A percentile compares a stretch with the other conserved stretches of the same genome.
phyloP scores from a whole-genome alignment of 2,329 filamentous ascomycete genomes.

The Fusarium goolgardi region DNA sequence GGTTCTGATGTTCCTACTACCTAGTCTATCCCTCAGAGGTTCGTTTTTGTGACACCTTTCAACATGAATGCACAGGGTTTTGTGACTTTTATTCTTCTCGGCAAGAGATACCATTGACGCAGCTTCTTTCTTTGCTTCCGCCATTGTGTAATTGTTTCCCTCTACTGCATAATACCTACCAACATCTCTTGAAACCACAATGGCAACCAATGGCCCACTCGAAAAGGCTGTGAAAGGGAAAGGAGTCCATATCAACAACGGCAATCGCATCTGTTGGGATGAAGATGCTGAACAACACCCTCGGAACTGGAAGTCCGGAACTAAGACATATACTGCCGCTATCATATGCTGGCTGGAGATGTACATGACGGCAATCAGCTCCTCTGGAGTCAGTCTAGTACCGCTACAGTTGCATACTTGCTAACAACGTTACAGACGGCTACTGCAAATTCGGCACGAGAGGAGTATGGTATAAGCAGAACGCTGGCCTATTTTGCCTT shows the following conservation, averaged over 20 bases:
- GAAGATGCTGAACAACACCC: slow-evolving; percentile 4
- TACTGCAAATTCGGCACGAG: slow-evolving; percentile 1
- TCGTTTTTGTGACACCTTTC: not conserved
- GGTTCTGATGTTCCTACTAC: not conserved
- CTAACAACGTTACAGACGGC: not conserved
- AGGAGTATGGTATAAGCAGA: slow-evolving; percentile 1
- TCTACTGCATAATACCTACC: not conserved
- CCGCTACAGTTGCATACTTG: not conserved
- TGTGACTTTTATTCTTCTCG: not conserved
- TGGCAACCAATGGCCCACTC: not conserved
- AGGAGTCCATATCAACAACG: slow-evolving; percentile 1
- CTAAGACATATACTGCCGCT: not conserved
- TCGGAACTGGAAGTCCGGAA: not conserved
- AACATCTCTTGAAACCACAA: not conserved
- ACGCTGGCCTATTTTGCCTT: slow-evolving; percentile 9
- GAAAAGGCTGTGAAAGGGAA: not conserved
- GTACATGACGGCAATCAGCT: slow-evolving; percentile 15
- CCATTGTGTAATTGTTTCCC: no score
- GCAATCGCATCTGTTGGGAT: slow-evolving; percentile 2
- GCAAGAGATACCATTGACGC: not conserved
- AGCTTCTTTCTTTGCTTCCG: not conserved
- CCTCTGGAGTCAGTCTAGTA: not conserved
- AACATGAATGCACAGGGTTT: not conserved
- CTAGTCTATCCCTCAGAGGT: not conserved
- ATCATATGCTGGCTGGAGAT: slow-evolving; percentile 13